Percentiles rank a stretch among this genome's conserved stretches.
Conservation (phyloP, 73 alveolate species). For the Tetrahymena malaccensis region DNA sequence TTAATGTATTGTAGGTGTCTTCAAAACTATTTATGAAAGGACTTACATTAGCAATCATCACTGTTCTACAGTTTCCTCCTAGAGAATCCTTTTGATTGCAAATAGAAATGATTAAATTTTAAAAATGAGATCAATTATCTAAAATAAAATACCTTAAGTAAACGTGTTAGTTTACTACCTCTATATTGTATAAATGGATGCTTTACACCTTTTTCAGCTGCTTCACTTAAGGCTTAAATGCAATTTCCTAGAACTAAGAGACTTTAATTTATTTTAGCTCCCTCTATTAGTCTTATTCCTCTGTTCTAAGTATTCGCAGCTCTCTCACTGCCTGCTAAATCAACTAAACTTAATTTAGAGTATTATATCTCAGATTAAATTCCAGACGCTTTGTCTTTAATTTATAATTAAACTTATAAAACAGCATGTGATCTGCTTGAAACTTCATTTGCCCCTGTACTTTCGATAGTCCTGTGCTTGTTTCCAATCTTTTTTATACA, state of each 20-base stretch:
- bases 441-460: slow-evolving; percentile 97
- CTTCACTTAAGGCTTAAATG: slow-evolving; percentile 94
- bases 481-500: slow-evolving; percentile 80
- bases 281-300: slow-evolving; percentile 97
- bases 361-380: slow-evolving; percentile 69
- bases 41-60: slow-evolving; percentile 96
- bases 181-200: slow-evolving; percentile 91
- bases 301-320: slow-evolving; percentile 93
- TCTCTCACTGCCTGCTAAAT: slow-evolving; percentile 97
- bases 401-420: slow-evolving; percentile 69
- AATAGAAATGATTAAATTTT: not conserved
- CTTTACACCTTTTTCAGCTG: slow-evolving; percentile 71
- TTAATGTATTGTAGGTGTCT: slow-evolving; percentile 97
- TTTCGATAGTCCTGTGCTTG: slow-evolving; percentile 94
- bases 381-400: slow-evolving; percentile 77
- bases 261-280: slow-evolving; percentile 95
- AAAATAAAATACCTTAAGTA: slow-evolving; percentile 49
- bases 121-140: not conserved
- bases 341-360: slow-evolving; percentile 90
- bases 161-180: slow-evolving; percentile 97
- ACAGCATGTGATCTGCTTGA: slow-evolving; percentile 93
- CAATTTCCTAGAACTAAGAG: slow-evolving; percentile 97
- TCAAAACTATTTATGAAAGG: slow-evolving; percentile 87
- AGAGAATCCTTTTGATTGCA: slow-evolving; percentile 79
- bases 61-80: slow-evolving; percentile 99